Conservation (phyloP, 2,329 filamentous ascomycete species). For the Talaromyces rugulosus region DNA sequence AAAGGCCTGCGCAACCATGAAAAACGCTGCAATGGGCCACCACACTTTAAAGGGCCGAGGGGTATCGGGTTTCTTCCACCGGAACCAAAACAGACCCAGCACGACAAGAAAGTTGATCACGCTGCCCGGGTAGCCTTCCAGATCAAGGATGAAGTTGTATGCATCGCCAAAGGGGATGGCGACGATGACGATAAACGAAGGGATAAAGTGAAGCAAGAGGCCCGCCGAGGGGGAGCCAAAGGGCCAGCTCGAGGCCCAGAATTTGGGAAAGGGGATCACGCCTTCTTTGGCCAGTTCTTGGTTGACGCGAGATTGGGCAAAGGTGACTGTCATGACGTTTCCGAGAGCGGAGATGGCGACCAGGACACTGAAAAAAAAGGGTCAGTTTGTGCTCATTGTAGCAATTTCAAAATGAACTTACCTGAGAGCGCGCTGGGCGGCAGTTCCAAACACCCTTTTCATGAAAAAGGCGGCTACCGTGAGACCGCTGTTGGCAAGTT, state of each 20-base stretch:
- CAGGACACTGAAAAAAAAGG: not conserved
- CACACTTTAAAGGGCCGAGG: constrained; percentile 11
- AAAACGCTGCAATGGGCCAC: constrained; percentile 36
- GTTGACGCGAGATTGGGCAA: constrained; percentile 17
- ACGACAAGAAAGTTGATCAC: constrained; percentile 34
- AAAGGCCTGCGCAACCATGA: constrained; percentile 58
- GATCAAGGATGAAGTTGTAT: constrained; percentile 52
- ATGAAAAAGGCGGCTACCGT: constrained; percentile 54
- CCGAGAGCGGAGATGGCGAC: constrained; percentile 10
- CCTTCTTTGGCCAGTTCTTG: constrained; percentile 62
- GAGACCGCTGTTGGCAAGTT: constrained; percentile 47
- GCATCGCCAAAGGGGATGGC: constrained; percentile 60
- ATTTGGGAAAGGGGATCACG: constrained; percentile 56
- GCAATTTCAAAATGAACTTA: constrained; percentile 26
- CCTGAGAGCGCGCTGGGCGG: constrained; percentile 38
- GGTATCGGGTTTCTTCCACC: constrained; percentile 14
- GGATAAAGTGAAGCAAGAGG: constrained; percentile 57
- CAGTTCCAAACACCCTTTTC: constrained; percentile 34
- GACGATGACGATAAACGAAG: constrained; percentile 59
- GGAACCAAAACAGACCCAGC: constrained; percentile 50
- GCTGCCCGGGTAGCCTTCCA: constrained; percentile 19
- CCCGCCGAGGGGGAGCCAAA: constrained; percentile 54
- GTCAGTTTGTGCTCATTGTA: not conserved
- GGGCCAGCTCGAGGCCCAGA: constrained; percentile 63
- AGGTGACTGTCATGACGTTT: constrained; percentile 16